These are phyloP conservation scores for Cylindricascospora bacillispora DNA, from an alignment of 1,139 yeast species.

Conservation along the genomic window DNA sequence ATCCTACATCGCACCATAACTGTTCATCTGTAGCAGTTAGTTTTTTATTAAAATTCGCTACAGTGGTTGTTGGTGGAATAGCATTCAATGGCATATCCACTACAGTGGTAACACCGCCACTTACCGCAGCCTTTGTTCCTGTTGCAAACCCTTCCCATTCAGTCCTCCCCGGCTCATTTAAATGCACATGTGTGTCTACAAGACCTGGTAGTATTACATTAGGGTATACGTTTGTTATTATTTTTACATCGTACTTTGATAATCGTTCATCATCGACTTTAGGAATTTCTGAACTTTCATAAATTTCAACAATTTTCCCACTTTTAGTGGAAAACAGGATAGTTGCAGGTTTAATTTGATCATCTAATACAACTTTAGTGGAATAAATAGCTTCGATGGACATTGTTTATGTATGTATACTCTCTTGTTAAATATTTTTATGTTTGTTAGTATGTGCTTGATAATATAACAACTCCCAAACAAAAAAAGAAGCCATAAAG, in stretches of 20 bases:
- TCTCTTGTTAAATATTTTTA: not conserved
- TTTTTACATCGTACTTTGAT: slow-evolving; percentile 31
- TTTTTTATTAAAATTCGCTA: slow-evolving; percentile 61
- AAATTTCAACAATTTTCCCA: slow-evolving; percentile 52
- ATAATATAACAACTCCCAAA: not conserved
- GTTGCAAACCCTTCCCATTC: slow-evolving; percentile 95
- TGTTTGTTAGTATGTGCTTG: not conserved
- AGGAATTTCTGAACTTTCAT: slow-evolving; percentile 52
- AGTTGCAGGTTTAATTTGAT: slow-evolving; percentile 47
- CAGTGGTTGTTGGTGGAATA: slow-evolving; percentile 85
- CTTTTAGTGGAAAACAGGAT: slow-evolving; percentile 47
- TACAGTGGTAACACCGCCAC: slow-evolving; percentile 94
- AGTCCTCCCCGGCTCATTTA: slow-evolving; percentile 89
- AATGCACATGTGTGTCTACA: slow-evolving; percentile 86
- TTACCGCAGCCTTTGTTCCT: slow-evolving; percentile 84
- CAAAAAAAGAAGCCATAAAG: not conserved
- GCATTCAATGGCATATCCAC: slow-evolving; percentile 95
- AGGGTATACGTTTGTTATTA: slow-evolving; percentile 49
- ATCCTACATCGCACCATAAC: slow-evolving; percentile 88
- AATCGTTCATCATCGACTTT: slow-evolving; percentile 33
- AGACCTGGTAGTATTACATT: slow-evolving; percentile 71
- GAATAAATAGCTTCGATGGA: slow-evolving; percentile 53
- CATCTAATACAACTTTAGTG: slow-evolving; percentile 44
- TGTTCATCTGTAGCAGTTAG: slow-evolving; percentile 67
- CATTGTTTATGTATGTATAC: slow-evolving; percentile 25